Conservation (phyloP, 768 basidiomycete genomes). For the Kwoniella dendrophila region DNA sequence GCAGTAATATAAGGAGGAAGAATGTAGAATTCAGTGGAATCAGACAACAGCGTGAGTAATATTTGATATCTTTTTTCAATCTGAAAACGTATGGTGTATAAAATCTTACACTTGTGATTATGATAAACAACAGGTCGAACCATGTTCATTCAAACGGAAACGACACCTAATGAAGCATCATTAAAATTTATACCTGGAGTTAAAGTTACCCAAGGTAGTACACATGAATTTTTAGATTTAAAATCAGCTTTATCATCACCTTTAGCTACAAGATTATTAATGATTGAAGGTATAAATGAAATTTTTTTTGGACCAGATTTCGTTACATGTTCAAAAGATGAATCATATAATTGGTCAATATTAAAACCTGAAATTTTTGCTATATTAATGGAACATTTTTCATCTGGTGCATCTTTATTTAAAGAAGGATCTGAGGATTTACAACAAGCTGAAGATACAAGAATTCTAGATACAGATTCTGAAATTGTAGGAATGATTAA, state of each 20-base stretch:
- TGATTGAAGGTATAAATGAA: conserved; percentile 82
- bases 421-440: conserved; percentile 69
- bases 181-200: conserved; percentile 96
- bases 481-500: conserved; percentile 99
- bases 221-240: conserved; percentile 89
- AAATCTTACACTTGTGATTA: background rate
- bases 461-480: conserved; percentile 88
- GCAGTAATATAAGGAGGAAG: conserved; percentile 6
- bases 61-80: background rate
- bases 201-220: conserved; percentile 81
- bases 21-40: background rate
- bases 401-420: conserved; percentile 84
- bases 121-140: conserved; percentile 59
- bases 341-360: conserved; percentile 71
- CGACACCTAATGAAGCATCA: conserved; percentile 94
- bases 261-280: conserved; percentile 91
- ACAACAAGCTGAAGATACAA: conserved; percentile 83
- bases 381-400: conserved; percentile 95
- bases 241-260: conserved; percentile 85
- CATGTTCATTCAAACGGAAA: conserved; percentile 99
- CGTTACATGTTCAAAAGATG: conserved; percentile 84
- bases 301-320: conserved; percentile 98
- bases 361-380: conserved; percentile 97
- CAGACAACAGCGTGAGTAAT: conserved; percentile 23
- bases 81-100: background rate